These are phyloP conservation scores for Suhomyces sp. DNA, from an alignment of 805 yeast genomes.

Conservation along the genomic window DNA sequence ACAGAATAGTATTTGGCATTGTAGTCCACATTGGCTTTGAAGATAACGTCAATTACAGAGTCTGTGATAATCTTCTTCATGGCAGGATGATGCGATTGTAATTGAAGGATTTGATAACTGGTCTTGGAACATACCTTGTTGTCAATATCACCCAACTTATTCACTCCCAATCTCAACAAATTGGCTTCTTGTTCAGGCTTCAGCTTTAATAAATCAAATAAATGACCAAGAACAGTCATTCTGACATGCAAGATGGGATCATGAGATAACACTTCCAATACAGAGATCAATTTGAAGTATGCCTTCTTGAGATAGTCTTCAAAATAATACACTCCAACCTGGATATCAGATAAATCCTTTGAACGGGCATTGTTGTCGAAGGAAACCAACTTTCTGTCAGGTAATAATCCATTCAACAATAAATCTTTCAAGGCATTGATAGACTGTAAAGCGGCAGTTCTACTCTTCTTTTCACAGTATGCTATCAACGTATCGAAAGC, in stretches of 20 bases:
- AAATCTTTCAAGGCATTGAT: slow-evolving; percentile 88
- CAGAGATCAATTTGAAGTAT: slow-evolving; percentile 73
- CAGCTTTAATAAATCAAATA: slow-evolving; percentile 74
- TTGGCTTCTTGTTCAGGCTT: slow-evolving; percentile 98
- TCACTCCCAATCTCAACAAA: slow-evolving; percentile 81
- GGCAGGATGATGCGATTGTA: slow-evolving; percentile 92
- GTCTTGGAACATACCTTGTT: slow-evolving; percentile 88
- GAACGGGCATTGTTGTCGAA: slow-evolving; percentile 72
- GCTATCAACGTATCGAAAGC: slow-evolving; percentile 76
- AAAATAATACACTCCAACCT: slow-evolving; percentile 73
- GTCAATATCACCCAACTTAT: slow-evolving; percentile 91
- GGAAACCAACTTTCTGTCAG: slow-evolving; percentile 76
- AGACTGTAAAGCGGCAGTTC: slow-evolving; percentile 91
- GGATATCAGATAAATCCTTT: slow-evolving; percentile 40
- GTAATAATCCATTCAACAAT: slow-evolving; percentile 76
- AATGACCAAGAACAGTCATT: slow-evolving; percentile 68
- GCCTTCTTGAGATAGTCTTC: slow-evolving; percentile 84
- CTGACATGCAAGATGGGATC: slow-evolving; percentile 90
- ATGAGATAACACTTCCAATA: slow-evolving; percentile 77
- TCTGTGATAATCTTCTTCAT: slow-evolving; percentile 84
- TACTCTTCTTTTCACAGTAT: slow-evolving; percentile 85
- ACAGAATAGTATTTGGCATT: slow-evolving; percentile 87
- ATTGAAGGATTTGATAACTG: slow-evolving; percentile 72
- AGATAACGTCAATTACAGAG: slow-evolving; percentile 75
- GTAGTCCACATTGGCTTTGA: slow-evolving; percentile 69